Conservation (phyloP, 164 flowering plant species). For the Santalum album region DNA sequence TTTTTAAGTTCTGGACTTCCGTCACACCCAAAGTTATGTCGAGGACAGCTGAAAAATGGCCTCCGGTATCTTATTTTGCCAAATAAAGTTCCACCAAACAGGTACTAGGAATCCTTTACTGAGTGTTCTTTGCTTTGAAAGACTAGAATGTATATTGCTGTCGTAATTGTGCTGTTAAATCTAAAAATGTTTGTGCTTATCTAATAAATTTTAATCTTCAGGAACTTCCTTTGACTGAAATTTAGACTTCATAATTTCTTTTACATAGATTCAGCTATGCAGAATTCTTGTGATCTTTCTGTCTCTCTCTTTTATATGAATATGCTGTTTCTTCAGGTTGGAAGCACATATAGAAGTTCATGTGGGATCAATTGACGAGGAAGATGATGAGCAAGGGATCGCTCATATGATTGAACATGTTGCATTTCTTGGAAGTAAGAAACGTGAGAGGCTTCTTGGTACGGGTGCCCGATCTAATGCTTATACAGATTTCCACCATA, state of each 20-base stretch:
- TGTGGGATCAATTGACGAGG: constrained; percentile 97
- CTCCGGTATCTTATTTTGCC: constrained; percentile 88
- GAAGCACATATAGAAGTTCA: constrained; percentile 99
- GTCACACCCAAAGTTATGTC: constrained; percentile 80
- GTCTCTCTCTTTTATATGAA: background rate
- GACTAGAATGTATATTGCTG: background rate
- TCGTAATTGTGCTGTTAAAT: background rate
- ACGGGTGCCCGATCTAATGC: constrained; percentile 99
- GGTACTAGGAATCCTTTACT: constrained; percentile 53
- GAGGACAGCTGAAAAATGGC: constrained; percentile 90
- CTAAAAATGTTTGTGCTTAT: background rate
- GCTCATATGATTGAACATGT: constrained; percentile 99
- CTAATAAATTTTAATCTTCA: no score
- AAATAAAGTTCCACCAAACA: constrained; percentile 89
- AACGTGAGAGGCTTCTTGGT: constrained; percentile 96
- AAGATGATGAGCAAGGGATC: constrained; percentile 98
- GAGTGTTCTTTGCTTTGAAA: background rate
- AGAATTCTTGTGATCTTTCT: background rate
- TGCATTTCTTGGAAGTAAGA: constrained; percentile 98
- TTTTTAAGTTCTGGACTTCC: constrained; percentile 70
- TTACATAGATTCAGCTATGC: background rate
- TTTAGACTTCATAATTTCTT: background rate
- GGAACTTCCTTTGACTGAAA: background rate
- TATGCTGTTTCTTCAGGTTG: constrained; percentile 40
- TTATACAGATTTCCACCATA: constrained; percentile 98